These are phyloP conservation scores for Gyromitra esculenta DNA, from an alignment of 2,329 filamentous ascomycete genomes.

Conservation along the genomic window DNA sequence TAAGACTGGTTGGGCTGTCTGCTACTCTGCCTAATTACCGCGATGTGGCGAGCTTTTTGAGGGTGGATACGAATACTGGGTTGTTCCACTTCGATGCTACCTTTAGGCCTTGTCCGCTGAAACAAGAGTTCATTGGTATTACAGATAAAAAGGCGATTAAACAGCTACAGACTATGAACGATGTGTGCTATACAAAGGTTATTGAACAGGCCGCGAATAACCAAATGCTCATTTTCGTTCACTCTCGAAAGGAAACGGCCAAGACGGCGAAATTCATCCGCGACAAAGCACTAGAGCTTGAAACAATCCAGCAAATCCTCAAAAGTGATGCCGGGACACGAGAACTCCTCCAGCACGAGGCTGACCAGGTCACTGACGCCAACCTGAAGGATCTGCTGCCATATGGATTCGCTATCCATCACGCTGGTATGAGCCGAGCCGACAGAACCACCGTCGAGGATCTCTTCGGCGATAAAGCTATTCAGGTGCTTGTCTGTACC, in stretches of 20 bases:
- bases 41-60: conserved; percentile 93
- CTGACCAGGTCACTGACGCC: conserved; percentile 80
- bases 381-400: conserved; percentile 94
- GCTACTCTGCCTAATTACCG: conserved; percentile 96
- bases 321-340: conserved; percentile 90
- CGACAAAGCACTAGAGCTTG: conserved; percentile 95
- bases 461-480: conserved; percentile 86
- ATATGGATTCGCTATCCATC: conserved; percentile 97
- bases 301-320: conserved; percentile 95
- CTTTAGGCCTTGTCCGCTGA: conserved; percentile 90
- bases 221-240: conserved; percentile 99
- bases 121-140: conserved; percentile 96
- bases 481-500: conserved; percentile 96
- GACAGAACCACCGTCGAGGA: conserved; percentile 96
- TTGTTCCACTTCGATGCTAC: conserved; percentile 89
- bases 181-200: conserved; percentile 97
- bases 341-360: conserved; percentile 86
- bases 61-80: conserved; percentile 83
- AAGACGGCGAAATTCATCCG: conserved; percentile 97
- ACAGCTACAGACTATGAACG: conserved; percentile 98
- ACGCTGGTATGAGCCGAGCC: conserved; percentile 95
- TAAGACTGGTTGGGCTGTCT: conserved; percentile 89
- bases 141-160: conserved; percentile 99
- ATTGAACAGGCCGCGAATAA: conserved; percentile 92
- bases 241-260: conserved; percentile 96